Evolutionary conservation across 2,329 filamentous ascomycete species (phyloP), one percentile per base, ranked within the genome.

Genomic region (Neonectria hederae): DNA sequence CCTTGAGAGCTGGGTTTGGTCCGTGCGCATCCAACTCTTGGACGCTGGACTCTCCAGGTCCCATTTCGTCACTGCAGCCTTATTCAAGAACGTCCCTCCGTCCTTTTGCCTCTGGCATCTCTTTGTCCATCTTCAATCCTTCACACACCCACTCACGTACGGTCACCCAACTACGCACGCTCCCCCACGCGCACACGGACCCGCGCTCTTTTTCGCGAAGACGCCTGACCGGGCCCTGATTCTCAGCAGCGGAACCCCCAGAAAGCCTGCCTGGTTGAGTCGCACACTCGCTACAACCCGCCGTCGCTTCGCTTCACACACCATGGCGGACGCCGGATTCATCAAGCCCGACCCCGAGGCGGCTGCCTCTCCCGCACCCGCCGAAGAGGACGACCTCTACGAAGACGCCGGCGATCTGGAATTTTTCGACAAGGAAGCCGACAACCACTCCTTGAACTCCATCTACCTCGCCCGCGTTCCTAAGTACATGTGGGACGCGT

Each of bases 381-480:
- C 83, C 46, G 83, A 83, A 45, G 90, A 92, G 54, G 90, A 92
- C 51, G 90, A 92, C 69, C 82, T 92, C 62, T 92, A 92, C 74
- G 81, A 85, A 71, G 83, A 85, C 69, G 86, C 86, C 7, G 84
- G 84, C 64, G 86, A 88, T 67, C 82, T 87, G 53, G 83, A 85
- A 58, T 88, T 88, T 72, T 87, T 83, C 68, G 82, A 84, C 63
- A 80, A 81, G 61, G 78, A 78, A 65, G 65, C 74, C 3, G 69
- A 77, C 3, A 78, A 77, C 60, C 79, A 79, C 59, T 74, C 76
- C 5, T 79, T 80, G 54, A 82, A 81, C 66, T 82, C 78, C 43
- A 80, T 87, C 58, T 97, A 93, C 83, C 84, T 97, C 54, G 90
- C 92, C 56, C 90, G 92, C 68, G 84, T 97, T 46, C 93, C 94